A percentile compares a stretch with the other conserved stretches of the same genome.
These are phyloP conservation scores for Cytospora schulzeri DNA, from an alignment of 2,329 filamentous ascomycete species.

Conservation along the genomic window DNA sequence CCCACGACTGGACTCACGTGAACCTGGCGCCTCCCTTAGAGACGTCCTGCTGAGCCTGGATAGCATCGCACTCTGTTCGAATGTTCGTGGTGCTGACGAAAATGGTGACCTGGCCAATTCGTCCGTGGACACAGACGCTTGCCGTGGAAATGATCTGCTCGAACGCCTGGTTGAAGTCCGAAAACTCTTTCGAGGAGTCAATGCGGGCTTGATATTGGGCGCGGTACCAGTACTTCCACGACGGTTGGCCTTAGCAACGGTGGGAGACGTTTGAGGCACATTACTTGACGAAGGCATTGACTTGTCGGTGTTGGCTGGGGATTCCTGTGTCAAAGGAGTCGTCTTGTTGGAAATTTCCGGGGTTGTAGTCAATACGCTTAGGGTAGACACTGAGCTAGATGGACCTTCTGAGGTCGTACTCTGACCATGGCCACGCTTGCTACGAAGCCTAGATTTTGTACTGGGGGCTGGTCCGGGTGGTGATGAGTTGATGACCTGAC, in stretches of 20 bases:
- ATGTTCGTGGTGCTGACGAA: slow-evolving; percentile 35
- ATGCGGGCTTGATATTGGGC: slow-evolving; percentile 33
- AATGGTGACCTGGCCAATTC: slow-evolving; percentile 48
- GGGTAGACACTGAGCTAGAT: slow-evolving; percentile 39
- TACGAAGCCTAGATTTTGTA: slow-evolving; percentile 15
- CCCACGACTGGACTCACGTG: slow-evolving; percentile 19
- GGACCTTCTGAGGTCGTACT: slow-evolving; percentile 2
- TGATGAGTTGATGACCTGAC: neutral
- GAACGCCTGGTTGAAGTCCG: slow-evolving; percentile 34
- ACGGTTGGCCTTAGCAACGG: slow-evolving; percentile 36
- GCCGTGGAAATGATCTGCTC: slow-evolving; percentile 27
- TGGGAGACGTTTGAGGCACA: slow-evolving; percentile 37
- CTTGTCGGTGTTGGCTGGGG: slow-evolving; percentile 32
- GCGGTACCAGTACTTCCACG: slow-evolving; percentile 31
- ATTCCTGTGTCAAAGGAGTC: slow-evolving; percentile 41
- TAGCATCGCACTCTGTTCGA: slow-evolving; percentile 42
- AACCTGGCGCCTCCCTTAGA: slow-evolving; percentile 24
- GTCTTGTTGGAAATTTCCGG: slow-evolving; percentile 42
- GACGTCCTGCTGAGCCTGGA: slow-evolving; percentile 30
- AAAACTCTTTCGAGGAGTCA: slow-evolving; percentile 29
- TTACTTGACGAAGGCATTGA: slow-evolving; percentile 9
- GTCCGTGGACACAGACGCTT: slow-evolving; percentile 50
- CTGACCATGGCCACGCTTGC: slow-evolving; percentile 3
- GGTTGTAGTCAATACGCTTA: slow-evolving; percentile 45
- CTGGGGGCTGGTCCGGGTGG: slow-evolving; percentile 23